Evolutionary conservation across 441 rosid genomes (phyloP).

Genomic region (Flueggea neowawraea): DNA sequence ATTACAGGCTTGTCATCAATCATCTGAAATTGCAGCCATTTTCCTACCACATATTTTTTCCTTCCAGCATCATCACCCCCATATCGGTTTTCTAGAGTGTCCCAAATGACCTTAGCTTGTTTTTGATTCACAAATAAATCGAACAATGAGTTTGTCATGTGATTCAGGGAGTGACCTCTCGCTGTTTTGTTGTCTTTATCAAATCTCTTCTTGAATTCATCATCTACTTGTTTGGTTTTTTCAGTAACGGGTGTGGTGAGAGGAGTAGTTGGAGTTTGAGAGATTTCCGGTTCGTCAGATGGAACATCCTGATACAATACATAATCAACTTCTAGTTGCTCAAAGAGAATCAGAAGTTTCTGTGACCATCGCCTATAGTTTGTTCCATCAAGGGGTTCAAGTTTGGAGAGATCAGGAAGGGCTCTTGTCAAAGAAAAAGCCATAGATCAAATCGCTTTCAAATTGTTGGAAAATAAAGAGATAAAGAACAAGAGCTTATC

Average conservation of each 20-base stretch:
- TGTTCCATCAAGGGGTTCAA: not conserved
- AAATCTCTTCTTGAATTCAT: not conserved
- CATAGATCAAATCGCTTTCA: not conserved
- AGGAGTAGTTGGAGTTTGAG: not conserved
- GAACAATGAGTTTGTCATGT: conserved; percentile 1
- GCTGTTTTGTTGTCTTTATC: not conserved
- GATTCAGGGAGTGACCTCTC: not conserved
- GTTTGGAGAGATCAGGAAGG: not conserved
- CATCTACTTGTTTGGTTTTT: no score
- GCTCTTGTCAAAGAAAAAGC: no score
- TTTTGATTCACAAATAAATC: conserved; percentile 1
- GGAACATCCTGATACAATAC: not conserved
- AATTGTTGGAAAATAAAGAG: not conserved
- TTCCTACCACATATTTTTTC: not conserved
- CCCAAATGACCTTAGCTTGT: not conserved
- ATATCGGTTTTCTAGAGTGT: no score
- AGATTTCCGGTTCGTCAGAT: not conserved
- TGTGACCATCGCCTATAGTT: not conserved
- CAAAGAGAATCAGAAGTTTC: not conserved
- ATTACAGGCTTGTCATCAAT: not conserved
- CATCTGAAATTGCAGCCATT: conserved; percentile 5
- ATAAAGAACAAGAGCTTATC: not conserved
- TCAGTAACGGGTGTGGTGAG: no score
- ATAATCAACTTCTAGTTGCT: not conserved
- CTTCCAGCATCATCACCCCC: conserved; percentile 9